A percentile compares a stretch with the other conserved stretches of the same genome.
phyloP scores from a whole-genome alignment of 2,329 filamentous ascomycete genomes.

The Pseudocercospora eumusae region DNA sequence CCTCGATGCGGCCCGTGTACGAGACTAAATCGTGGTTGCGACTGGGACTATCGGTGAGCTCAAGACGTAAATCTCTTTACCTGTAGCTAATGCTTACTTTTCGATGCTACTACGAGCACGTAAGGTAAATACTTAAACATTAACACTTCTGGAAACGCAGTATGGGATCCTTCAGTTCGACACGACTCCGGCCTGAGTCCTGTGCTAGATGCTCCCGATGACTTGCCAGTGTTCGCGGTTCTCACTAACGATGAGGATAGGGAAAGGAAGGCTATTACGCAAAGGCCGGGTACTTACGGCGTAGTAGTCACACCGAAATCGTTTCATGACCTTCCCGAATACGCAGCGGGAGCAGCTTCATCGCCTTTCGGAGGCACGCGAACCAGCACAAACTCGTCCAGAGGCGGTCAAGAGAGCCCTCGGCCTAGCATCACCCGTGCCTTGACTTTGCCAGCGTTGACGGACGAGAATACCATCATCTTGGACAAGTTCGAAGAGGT shows the following conservation, averaged over 20 bases:
- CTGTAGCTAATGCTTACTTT: background rate
- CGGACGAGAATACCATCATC: conserved; percentile 54
- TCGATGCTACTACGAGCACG: conserved; percentile 39
- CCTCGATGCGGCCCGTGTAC: conserved; percentile 51
- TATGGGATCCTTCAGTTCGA: conserved; percentile 52
- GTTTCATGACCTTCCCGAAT: conserved; percentile 56
- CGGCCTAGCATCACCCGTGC: conserved; percentile 16
- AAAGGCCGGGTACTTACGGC: conserved; percentile 57
- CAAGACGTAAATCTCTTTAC: background rate
- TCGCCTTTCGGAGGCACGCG: conserved; percentile 37
- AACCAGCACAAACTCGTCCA: conserved; percentile 31
- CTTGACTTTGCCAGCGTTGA: conserved; percentile 10
- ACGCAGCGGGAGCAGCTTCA: conserved; percentile 34
- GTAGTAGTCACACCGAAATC: conserved; percentile 58
- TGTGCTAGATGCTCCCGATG: conserved; percentile 40
- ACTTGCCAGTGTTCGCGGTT: conserved; percentile 56
- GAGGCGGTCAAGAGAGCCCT: conserved; percentile 20
- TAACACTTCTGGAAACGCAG: conserved; percentile 52
- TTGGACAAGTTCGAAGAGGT: conserved; percentile 54
- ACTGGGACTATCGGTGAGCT: conserved; percentile 52
- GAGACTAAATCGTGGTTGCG: conserved; percentile 58
- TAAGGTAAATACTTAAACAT: conserved; percentile 45
- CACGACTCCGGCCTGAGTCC: conserved; percentile 13
- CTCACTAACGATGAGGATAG: conserved; percentile 60
- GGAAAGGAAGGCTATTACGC: conserved; percentile 57